Evolutionary conservation across 2,329 filamentous ascomycete species (phyloP).

Genomic region (Hypoxylon sp.): DNA sequence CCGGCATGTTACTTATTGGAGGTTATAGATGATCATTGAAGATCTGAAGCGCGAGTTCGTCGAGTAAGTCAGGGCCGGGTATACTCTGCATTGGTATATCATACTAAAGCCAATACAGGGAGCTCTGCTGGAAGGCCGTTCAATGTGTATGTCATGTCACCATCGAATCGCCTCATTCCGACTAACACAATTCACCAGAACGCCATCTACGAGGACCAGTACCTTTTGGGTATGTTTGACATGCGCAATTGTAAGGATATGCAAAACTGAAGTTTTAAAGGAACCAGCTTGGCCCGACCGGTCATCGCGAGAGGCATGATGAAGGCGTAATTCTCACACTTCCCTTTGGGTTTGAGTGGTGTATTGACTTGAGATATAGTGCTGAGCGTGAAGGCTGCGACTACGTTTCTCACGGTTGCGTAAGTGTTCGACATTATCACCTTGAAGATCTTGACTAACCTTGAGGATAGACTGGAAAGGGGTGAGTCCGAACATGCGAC

Average conservation of each 20-base stretch:
- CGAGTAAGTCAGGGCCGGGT: neutral
- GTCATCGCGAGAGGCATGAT: constrained; percentile 68
- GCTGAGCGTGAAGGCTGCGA: constrained; percentile 58
- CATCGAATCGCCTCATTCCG: neutral
- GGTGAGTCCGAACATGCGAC: neutral
- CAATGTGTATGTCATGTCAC: neutral
- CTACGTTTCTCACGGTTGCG: constrained; percentile 55
- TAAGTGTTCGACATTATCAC: neutral
- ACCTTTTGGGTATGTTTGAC: neutral
- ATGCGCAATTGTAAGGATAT: constrained; percentile 58
- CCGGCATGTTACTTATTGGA: neutral
- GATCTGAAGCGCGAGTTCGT: constrained; percentile 2
- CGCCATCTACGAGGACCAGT: constrained; percentile 71
- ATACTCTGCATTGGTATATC: too few relatives aligned
- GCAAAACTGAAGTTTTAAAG: constrained; percentile 55
- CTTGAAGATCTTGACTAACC: neutral
- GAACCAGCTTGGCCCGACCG: constrained; percentile 76
- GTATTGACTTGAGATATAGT: neutral
- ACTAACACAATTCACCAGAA: neutral
- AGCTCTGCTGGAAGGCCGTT: constrained; percentile 4
- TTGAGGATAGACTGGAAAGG: constrained; percentile 31
- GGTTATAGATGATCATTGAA: neutral
- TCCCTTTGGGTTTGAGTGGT: neutral
- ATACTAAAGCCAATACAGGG: neutral
- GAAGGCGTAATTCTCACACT: constrained; percentile 8